These are phyloP conservation scores for Epichloe scottii DNA, from an alignment of 2,329 filamentous ascomycete genomes.

Conservation along the genomic window DNA sequence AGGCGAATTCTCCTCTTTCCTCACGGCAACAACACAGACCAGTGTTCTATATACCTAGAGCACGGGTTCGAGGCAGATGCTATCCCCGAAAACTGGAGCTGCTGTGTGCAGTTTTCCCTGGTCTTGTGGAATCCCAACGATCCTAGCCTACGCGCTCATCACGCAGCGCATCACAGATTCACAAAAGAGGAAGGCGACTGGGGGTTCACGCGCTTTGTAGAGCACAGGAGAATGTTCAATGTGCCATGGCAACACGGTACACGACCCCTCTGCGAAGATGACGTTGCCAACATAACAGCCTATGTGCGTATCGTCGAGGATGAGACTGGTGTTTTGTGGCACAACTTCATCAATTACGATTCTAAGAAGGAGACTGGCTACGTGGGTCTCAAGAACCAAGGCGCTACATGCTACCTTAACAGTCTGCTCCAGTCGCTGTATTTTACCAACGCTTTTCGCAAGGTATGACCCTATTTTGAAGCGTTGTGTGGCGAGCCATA, in stretches of 20 bases:
- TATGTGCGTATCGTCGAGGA: conserved; percentile 75
- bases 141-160: conserved; percentile 70
- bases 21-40: conserved; percentile 86
- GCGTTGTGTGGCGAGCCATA: neutral
- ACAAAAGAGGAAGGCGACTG: conserved; percentile 94
- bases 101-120: conserved; percentile 88
- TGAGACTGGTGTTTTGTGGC: conserved; percentile 80
- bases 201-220: conserved; percentile 96
- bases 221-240: conserved; percentile 75
- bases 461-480: conserved; percentile 38
- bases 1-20: conserved; percentile 95
- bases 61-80: conserved; percentile 70
- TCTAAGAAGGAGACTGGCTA: conserved; percentile 99
- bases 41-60: conserved; percentile 90
- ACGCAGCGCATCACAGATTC: conserved; percentile 86
- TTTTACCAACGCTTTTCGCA: conserved; percentile 86
- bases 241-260: conserved; percentile 57
- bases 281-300: conserved; percentile 66
- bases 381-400: conserved; percentile 93
- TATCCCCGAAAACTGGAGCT: conserved; percentile 87
- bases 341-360: conserved; percentile 88
- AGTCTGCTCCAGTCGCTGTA: conserved; percentile 75
- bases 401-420: conserved; percentile 82
- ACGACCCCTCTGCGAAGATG: conserved; percentile 65
- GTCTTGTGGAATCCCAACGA: conserved; percentile 92